Evolutionary conservation across 2,329 filamentous ascomycete species (phyloP), one percentile per base, ranked within the genome.

Genomic region (Arthrobotrys megalospora): DNA sequence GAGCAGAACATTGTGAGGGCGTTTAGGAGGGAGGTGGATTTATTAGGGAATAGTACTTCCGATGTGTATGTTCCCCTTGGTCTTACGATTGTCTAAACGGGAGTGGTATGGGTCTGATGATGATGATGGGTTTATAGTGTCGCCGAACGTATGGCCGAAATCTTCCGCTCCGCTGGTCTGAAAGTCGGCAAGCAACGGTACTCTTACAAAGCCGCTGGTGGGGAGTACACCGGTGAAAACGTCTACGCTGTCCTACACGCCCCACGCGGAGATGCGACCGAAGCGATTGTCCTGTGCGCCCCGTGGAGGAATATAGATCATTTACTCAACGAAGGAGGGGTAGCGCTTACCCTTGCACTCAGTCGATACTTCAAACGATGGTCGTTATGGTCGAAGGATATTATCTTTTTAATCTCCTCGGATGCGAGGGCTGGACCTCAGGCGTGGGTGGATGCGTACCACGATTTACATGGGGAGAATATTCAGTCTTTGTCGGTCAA

Each of bases 361-460:
- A 93, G 93, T 32, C 90, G 96, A 80, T 99, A 99, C 85, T 98
- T 99, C 86, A 97, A 96, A 85, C 90, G 92, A 81, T 99, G 96
- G 96, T 97, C 94, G 66, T 88, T 99, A 32, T 99, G 96, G 96
- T 97, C 94, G 76, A 99, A 99, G 85, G 96, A 99, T 84, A 97
- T 99, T 81, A 95, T 99, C 75, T 90, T 99, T 81, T 85, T 99
- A 5, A 88, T 99, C 55, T 91, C 96, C 0, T 91, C 93, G 0
- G 96, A 99, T 85, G 97, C 93, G 84, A 92, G 91, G 76, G 92
- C 93, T 10, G 96, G 95, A 0, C 93, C 94, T 0, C 94, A 98
- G 83, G 96, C 96, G 24, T 99, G 96, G 96, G 93, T 97, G 7
- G 94, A 97, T 83, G 96, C 96, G 0, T 99, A 99, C 84, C 96